A percentile compares a stretch with the other conserved stretches of the same genome.
phyloP scores from a whole-genome alignment of 2,329 filamentous ascomycete genomes.

The Penicillium paneum region DNA sequence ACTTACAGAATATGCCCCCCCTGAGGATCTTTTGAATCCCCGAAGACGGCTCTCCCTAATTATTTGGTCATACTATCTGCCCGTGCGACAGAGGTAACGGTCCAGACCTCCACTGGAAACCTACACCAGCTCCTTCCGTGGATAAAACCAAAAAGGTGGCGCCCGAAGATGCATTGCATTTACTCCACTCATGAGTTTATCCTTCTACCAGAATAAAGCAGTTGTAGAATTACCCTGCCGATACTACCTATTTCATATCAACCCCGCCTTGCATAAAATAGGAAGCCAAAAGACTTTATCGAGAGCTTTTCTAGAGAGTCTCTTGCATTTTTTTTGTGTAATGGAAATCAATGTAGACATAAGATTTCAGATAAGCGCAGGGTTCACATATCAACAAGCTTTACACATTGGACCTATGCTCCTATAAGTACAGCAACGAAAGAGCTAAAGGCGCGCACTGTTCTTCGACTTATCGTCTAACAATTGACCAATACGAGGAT shows the following conservation, averaged over 20 bases:
- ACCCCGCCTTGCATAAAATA: background rate
- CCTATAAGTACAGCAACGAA: no score
- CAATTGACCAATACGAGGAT: slow-evolving; percentile 15
- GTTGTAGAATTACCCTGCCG: background rate
- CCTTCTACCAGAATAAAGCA: background rate
- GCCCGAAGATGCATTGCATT: background rate
- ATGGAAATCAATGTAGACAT: no score
- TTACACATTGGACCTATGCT: no score
- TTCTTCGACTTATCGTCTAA: slow-evolving; percentile 4
- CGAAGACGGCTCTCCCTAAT: slow-evolving; percentile 6
- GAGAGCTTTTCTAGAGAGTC: no score
- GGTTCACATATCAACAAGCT: no score
- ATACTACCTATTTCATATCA: background rate
- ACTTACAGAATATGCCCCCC: slow-evolving; percentile 3
- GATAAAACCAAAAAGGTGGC: background rate
- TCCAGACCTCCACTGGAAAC: background rate
- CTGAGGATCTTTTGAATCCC: slow-evolving; percentile 8
- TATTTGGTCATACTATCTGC: background rate
- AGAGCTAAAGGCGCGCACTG: background rate
- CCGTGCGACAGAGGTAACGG: background rate
- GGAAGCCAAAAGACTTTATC: no score
- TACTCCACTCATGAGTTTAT: background rate
- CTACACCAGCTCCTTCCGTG: slow-evolving; percentile 1
- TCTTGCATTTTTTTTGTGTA: no score
- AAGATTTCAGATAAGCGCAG: no score